Evolutionary conservation across 257 asterid genomes (phyloP), one percentile per base, ranked within the genome.

Genomic region (Solanum microdontum): DNA sequence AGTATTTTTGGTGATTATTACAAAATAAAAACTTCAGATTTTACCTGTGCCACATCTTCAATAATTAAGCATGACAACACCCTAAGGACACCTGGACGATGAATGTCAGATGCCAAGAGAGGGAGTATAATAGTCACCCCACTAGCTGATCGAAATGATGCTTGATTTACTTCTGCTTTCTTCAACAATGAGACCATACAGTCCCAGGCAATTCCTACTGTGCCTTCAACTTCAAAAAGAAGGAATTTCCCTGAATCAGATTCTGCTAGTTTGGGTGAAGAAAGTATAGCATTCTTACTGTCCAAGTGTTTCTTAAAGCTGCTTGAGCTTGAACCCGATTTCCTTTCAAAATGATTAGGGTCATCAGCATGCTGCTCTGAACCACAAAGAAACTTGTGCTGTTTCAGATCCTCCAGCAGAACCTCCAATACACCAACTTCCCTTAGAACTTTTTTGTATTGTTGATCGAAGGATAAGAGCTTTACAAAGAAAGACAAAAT

Each of bases 371-470:
- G 93, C 90, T 92, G 97, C 90, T 94, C 99, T 6, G 97, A 91
- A 68, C 95, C 98, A 55, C 90, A 88, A 80, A 94, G 94, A 91
- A 95, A 92, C 88, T 91, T 95, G 88, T 96, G 98, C 92, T 95
- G 98, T 93, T 95, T 96, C 87, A 97, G 92, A 94, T 97, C 99
- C 91, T 97, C 99, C 87, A 97, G 90, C 87, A 97, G 90, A 91
- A 97, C 98, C 93, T 96, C 99, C 91, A 97, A 92, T 88, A 97
- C 97, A 80, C 99, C 99, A 90, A 96, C 98, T 91, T 97, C 99
- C 89, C 99, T 94, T 60, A 97, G 94, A 51, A 96, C 94, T 91
- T 94, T 97, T 93, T 96, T 97, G 94, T 97, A 97, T 86, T 95
- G 99, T 92, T 94, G 99, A 92, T 97, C 98, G 86, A 97, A 97